phyloP scores from a whole-genome alignment of 2,329 filamentous ascomycete genomes.

The Metarhizium guizhouense region DNA sequence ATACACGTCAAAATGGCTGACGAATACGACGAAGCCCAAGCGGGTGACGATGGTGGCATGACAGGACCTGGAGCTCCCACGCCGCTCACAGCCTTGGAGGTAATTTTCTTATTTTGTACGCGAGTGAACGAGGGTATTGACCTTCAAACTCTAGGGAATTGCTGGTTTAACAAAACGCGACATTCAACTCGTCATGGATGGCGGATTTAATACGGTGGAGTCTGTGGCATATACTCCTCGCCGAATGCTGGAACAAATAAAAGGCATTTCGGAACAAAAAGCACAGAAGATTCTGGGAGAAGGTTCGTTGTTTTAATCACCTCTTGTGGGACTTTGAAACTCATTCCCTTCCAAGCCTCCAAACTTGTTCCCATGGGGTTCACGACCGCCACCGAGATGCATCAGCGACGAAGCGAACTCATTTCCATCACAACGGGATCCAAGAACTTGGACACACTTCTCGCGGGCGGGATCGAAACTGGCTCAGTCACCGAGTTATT shows the following conservation, averaged over 20 bases:
- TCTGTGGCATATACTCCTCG: conserved; percentile 86
- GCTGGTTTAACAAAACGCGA: conserved; percentile 89
- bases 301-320: conserved; percentile 42
- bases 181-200: conserved; percentile 85
- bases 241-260: conserved; percentile 83
- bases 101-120: conserved; percentile 28
- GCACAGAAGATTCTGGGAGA: conserved; percentile 84
- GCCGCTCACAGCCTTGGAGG: conserved; percentile 77
- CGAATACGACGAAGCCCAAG: conserved; percentile 58
- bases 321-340: not conserved
- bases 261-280: conserved; percentile 96
- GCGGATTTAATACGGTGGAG: conserved; percentile 91
- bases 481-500: conserved; percentile 98
- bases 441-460: conserved; percentile 89
- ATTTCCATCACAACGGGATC: conserved; percentile 98
- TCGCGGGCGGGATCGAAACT: conserved; percentile 92
- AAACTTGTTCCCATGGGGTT: conserved; percentile 99
- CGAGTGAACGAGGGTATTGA: not conserved
- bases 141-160: conserved; percentile 52
- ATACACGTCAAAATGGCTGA: conserved; percentile 30
- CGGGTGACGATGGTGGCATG: conserved; percentile 59
- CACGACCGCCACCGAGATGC: conserved; percentile 98
- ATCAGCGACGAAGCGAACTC: conserved; percentile 88
- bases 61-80: conserved; percentile 90
- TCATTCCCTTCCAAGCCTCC: conserved; percentile 51